These are phyloP conservation scores for Solidago caesia DNA, from an alignment of 129 eudicot genomes.

Conservation along the genomic window DNA sequence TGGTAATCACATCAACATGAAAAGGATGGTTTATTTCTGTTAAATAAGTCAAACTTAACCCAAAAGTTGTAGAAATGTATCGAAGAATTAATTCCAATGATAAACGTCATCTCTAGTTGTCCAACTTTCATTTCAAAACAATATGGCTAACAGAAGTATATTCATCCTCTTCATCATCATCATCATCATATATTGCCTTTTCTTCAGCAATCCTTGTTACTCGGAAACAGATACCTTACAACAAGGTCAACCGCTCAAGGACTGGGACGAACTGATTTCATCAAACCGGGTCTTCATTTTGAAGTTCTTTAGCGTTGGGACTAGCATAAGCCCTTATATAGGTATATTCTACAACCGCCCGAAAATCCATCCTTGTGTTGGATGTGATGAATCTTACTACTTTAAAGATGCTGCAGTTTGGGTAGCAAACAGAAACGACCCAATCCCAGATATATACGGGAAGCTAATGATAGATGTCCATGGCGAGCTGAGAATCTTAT, in stretches of 20 bases:
- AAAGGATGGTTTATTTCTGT: too few relatives aligned
- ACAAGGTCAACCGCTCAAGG: slow-evolving; percentile 40
- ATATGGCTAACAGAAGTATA: not conserved
- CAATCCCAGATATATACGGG: slow-evolving; percentile 22
- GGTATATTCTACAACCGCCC: slow-evolving; percentile 38
- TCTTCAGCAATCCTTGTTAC: slow-evolving; percentile 22
- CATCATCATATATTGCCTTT: slow-evolving; percentile 6
- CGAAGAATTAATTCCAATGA: too few relatives aligned
- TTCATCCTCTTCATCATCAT: not conserved
- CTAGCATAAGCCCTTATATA: slow-evolving; percentile 21
- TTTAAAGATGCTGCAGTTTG: slow-evolving; percentile 24
- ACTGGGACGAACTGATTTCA: slow-evolving; percentile 38
- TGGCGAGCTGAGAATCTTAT: slow-evolving; percentile 24
- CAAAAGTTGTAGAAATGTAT: too few relatives aligned
- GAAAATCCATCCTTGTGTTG: too few relatives aligned
- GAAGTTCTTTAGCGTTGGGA: slow-evolving; percentile 42
- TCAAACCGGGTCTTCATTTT: slow-evolving; percentile 35
- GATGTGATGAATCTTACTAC: not conserved
- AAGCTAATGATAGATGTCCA: slow-evolving; percentile 20
- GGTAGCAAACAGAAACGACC: slow-evolving; percentile 51
- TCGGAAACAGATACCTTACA: slow-evolving; percentile 39
- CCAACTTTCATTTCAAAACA: not conserved
- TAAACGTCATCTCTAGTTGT: too few relatives aligned
- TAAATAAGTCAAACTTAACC: too few relatives aligned
- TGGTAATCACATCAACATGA: too few relatives aligned